phyloP scores from a whole-genome alignment of 441 rosid species.

The Hura crepitans region DNA sequence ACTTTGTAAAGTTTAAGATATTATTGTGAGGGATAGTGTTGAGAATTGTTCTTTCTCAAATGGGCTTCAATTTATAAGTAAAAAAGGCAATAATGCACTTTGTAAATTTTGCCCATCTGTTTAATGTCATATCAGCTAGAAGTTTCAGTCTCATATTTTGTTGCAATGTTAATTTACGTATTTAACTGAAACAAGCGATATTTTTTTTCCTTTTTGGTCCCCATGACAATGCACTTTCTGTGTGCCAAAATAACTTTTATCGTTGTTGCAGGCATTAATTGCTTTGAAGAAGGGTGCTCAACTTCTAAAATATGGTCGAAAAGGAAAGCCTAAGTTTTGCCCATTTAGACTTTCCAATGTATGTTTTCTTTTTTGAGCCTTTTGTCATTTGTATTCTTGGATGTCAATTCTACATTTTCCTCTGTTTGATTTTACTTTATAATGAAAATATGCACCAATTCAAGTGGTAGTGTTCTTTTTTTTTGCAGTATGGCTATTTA shows the following conservation, averaged over 20 bases:
- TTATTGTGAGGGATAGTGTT: neutral
- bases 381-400: conserved; percentile 15
- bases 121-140: neutral
- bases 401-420: conserved; percentile 2
- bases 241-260: neutral
- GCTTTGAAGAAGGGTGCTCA: conserved; percentile 92
- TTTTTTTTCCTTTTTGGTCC: neutral
- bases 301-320: conserved; percentile 92
- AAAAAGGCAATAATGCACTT: neutral
- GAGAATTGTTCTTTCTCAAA: neutral
- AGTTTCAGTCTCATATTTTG: neutral
- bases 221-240: neutral
- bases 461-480: neutral
- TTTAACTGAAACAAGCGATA: neutral
- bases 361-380: conserved; percentile 33
- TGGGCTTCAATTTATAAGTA: neutral
- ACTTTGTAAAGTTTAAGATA: neutral
- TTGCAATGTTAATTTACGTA: neutral
- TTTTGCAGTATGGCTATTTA: neutral
- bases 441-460: neutral
- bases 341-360: conserved; percentile 88
- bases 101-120: neutral
- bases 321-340: conserved; percentile 92
- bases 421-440: neutral
- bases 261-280: conserved; percentile 58